Percentiles rank a stretch among this genome's conserved stretches.
Evolutionary conservation across 768 basidiomycete genomes (phyloP).

Genomic region (Psilocybe cyanescens): DNA sequence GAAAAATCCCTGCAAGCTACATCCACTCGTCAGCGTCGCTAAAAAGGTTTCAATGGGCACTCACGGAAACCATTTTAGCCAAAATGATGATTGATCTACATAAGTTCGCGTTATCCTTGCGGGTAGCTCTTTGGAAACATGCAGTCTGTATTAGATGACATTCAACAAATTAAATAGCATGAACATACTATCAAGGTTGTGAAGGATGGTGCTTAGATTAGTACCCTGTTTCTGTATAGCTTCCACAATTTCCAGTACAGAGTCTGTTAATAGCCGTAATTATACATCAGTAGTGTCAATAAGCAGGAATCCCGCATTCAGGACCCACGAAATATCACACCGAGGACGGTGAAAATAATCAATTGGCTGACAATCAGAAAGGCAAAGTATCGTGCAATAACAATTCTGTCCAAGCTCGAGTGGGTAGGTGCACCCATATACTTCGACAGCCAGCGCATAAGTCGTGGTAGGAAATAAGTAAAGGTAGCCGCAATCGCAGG

Average conservation of each 20-base stretch:
- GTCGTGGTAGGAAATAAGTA: constrained; percentile 73
- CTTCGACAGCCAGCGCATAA: constrained; percentile 81
- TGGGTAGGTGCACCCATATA: constrained; percentile 52
- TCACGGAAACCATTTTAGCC: constrained; percentile 95
- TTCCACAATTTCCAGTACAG: constrained; percentile 45
- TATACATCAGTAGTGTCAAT: too few species aligned
- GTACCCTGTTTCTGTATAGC: constrained; percentile 39
- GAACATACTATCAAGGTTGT: constrained; percentile 48
- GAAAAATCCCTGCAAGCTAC: constrained; percentile 81
- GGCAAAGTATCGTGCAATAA: constrained; percentile 81
- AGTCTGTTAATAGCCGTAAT: constrained; percentile 31
- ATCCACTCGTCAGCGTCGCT: neutral
- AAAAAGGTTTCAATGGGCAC: constrained; percentile 26
- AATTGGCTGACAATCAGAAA: constrained; percentile 87
- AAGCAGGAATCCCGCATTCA: neutral
- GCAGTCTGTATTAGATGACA: too few species aligned
- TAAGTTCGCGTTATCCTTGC: constrained; percentile 83
- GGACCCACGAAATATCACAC: constrained; percentile 70
- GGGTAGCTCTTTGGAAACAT: constrained; percentile 56
- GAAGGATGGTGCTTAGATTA: constrained; percentile 28
- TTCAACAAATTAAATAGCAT: too few species aligned
- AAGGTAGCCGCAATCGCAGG: constrained; percentile 77
- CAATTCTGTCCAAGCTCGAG: constrained; percentile 73
- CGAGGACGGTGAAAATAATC: constrained; percentile 82
- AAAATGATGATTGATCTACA: constrained; percentile 88